These are phyloP conservation scores for Inga leiocalycina DNA, from an alignment of 306 rosid genomes.

Conservation along the genomic window DNA sequence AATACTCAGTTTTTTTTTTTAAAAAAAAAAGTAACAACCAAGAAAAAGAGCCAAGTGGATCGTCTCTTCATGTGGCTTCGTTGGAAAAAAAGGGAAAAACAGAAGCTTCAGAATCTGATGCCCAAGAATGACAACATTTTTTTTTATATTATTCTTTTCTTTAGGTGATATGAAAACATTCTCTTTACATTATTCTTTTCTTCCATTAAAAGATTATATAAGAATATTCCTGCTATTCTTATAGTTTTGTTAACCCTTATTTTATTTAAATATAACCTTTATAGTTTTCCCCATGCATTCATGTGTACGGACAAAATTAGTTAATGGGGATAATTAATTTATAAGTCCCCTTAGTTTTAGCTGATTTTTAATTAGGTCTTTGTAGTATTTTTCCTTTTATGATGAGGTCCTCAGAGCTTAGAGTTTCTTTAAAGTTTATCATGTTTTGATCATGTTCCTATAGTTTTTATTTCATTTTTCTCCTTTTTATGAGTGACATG, in stretches of 20 bases:
- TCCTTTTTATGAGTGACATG: too few relatives aligned
- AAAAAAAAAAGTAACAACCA: background rate
- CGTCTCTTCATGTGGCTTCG: constrained; percentile 12
- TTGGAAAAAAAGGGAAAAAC: background rate
- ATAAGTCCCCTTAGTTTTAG: too few relatives aligned
- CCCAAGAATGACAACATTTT: constrained; percentile 9
- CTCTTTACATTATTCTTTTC: constrained; percentile 10
- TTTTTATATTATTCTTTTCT: constrained; percentile 42
- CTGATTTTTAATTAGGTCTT: too few relatives aligned
- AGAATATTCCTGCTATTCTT: background rate
- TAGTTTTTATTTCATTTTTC: too few relatives aligned
- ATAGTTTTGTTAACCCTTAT: background rate
- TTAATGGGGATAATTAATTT: too few relatives aligned
- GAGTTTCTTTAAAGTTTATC: too few relatives aligned
- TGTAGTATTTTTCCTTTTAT: too few relatives aligned
- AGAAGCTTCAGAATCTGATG: background rate
- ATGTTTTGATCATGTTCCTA: too few relatives aligned
- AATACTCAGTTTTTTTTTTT: constrained; percentile 6
- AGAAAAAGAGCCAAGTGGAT: background rate
- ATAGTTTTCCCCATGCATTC: background rate
- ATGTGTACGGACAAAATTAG: too few relatives aligned
- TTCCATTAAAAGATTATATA: background rate
- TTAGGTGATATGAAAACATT: constrained; percentile 27
- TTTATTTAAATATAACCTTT: too few relatives aligned
- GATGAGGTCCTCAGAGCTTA: too few relatives aligned